A percentile compares a stretch with the other conserved stretches of the same genome.
Evolutionary conservation across 805 yeast species (phyloP).

Genomic region (Cyberlindnera subsufficiens): DNA sequence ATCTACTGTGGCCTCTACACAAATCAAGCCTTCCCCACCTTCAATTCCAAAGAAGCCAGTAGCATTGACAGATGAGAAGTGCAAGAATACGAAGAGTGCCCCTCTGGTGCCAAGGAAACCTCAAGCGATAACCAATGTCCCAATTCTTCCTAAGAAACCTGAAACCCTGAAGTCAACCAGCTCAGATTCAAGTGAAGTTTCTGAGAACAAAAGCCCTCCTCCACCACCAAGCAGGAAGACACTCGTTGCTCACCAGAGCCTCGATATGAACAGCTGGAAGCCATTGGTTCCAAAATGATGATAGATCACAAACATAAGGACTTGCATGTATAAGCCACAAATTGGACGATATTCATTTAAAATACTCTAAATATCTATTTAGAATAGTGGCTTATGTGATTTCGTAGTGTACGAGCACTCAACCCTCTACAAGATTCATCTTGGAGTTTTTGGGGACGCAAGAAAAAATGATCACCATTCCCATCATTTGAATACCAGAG

Average conservation of each 20-base stretch:
- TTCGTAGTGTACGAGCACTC: no score
- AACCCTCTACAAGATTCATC: no score
- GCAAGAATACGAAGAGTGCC: slow-evolving; percentile 5
- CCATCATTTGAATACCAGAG: no score
- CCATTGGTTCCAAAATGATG: slow-evolving; percentile 17
- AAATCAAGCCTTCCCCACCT: slow-evolving; percentile 13
- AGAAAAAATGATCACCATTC: no score
- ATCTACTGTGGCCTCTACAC: slow-evolving; percentile 13
- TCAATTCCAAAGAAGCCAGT: slow-evolving; percentile 17
- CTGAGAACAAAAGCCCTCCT: slow-evolving; percentile 5
- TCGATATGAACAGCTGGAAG: slow-evolving; percentile 15
- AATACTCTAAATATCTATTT: no score
- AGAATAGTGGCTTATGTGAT: no score
- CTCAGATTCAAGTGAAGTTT: neutral
- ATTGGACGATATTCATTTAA: no score
- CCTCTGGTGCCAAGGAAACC: slow-evolving; percentile 5
- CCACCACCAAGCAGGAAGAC: slow-evolving; percentile 14
- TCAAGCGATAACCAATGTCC: slow-evolving; percentile 1
- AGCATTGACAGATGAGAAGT: slow-evolving; percentile 14
- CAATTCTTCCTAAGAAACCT: slow-evolving; percentile 13
- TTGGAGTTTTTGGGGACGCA: no score
- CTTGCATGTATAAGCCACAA: no score
- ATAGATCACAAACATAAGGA: neutral
- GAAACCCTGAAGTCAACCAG: slow-evolving; percentile 1
- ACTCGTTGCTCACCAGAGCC: neutral